Conservation (phyloP, 495 filamentous ascomycete species). For the Penicillium flavigenum region DNA sequence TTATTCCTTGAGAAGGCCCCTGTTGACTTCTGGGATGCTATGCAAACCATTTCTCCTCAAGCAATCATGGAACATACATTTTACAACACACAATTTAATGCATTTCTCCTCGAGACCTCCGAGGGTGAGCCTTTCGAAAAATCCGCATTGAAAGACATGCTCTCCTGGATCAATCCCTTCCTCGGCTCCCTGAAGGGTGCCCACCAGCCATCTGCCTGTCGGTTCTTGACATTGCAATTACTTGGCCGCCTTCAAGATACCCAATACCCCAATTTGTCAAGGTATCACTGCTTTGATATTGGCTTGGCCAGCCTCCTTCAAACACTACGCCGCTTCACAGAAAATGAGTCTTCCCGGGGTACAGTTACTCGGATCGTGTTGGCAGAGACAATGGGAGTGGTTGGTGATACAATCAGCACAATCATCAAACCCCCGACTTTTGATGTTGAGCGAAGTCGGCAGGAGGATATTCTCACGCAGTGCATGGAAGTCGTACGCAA, state of each 20-base stretch:
- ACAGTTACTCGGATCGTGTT: conserved; percentile 55
- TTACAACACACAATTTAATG: conserved; percentile 63
- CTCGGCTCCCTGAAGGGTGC: conserved; percentile 70
- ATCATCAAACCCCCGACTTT: conserved; percentile 47
- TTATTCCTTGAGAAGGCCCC: conserved; percentile 69
- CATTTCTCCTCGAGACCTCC: conserved; percentile 56
- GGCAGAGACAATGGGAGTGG: conserved; percentile 53
- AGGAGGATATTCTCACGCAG: conserved; percentile 35
- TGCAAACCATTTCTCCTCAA: conserved; percentile 72
- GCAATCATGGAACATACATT: conserved; percentile 75
- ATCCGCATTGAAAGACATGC: conserved; percentile 56
- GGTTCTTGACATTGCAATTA: conserved; percentile 66
- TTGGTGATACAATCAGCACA: conserved; percentile 46
- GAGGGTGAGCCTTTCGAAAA: conserved; percentile 54
- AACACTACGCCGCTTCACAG: conserved; percentile 53
- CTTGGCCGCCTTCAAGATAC: conserved; percentile 61
- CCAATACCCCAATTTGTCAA: conserved; percentile 43
- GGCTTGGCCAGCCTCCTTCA: conserved; percentile 51
- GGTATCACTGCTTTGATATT: conserved; percentile 51
- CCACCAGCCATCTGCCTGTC: conserved; percentile 70
- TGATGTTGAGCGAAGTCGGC: conserved; percentile 35
- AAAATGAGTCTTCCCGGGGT: conserved; percentile 45
- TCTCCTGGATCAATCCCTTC: conserved; percentile 73
- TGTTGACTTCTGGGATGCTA: conserved; percentile 80
- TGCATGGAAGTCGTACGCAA: conserved; percentile 66